Conservation (phyloP, 257 asterid genomes). For the Hygrophila difformis region DNA sequence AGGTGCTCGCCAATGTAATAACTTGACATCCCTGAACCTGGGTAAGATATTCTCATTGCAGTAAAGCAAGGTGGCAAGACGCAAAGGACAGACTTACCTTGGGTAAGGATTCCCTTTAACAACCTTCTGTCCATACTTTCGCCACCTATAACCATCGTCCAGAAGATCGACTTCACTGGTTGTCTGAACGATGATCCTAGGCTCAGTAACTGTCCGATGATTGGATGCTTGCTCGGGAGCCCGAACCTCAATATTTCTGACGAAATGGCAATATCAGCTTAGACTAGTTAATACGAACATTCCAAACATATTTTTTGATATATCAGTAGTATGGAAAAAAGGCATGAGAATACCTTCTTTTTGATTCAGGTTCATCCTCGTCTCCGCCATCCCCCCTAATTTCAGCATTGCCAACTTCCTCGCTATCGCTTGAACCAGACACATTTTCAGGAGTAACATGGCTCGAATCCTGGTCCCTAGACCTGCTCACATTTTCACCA, state of each 20-base stretch:
- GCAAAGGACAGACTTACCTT: slow-evolving; percentile 24
- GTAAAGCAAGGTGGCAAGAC: too few relatives aligned
- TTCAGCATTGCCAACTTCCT: slow-evolving; percentile 39
- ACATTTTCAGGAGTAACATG: slow-evolving; percentile 53
- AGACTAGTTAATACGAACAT: background rate
- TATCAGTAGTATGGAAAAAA: too few relatives aligned
- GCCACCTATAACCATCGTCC: slow-evolving; percentile 67
- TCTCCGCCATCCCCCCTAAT: slow-evolving; percentile 33
- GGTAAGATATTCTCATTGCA: too few relatives aligned
- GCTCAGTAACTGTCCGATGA: slow-evolving; percentile 57
- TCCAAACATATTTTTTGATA: too few relatives aligned
- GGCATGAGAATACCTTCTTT: slow-evolving; percentile 60
- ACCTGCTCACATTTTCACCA: background rate
- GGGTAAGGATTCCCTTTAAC: slow-evolving; percentile 73
- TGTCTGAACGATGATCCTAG: slow-evolving; percentile 62
- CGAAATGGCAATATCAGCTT: background rate
- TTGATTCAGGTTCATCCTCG: slow-evolving; percentile 53
- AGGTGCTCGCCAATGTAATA: too few relatives aligned
- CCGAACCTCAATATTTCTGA: slow-evolving; percentile 37
- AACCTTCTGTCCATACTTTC: slow-evolving; percentile 86
- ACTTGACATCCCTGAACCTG: too few relatives aligned
- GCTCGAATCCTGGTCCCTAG: slow-evolving; percentile 52
- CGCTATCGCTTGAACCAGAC: slow-evolving; percentile 60
- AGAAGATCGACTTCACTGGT: slow-evolving; percentile 67
- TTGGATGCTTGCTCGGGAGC: slow-evolving; percentile 38